Percentiles rank a stretch among this genome's conserved stretches.
These are phyloP conservation scores for Dillenia suffruticosa DNA, from an alignment of 164 flowering plant species.

Conservation along the genomic window DNA sequence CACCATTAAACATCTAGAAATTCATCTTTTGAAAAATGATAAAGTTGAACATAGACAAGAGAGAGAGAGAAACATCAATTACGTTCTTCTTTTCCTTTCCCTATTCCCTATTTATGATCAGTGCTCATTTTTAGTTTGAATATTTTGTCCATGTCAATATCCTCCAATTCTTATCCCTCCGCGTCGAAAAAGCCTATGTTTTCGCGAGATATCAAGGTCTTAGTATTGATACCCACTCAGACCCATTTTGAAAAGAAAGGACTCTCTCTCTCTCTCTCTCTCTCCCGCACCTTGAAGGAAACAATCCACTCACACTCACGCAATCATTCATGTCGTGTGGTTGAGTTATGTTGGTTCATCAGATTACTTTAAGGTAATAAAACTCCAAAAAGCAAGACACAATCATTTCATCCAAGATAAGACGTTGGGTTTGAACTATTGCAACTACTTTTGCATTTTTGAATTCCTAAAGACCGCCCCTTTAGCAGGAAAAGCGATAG, in stretches of 20 bases:
- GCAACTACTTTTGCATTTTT: constrained; percentile 5
- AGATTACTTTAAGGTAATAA: constrained; percentile 2
- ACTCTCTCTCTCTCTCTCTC: constrained; percentile 1
- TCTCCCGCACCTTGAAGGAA: constrained; percentile 5
- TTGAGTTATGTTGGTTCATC: constrained; percentile 11
- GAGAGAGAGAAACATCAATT: no score
- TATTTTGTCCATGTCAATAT: no score
- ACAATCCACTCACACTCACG: constrained; percentile 4
- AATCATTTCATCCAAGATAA: constrained; percentile 14
- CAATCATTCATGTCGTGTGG: constrained; percentile 12
- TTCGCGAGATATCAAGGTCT: neutral
- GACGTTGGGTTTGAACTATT: constrained; percentile 13
- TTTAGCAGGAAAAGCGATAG: constrained; percentile 3
- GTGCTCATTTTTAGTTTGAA: no score
- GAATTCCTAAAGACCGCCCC: constrained; percentile 6
- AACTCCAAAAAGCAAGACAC: constrained; percentile 17
- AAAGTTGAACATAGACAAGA: no score
- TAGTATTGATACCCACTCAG: constrained; percentile 1
- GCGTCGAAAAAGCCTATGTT: neutral
- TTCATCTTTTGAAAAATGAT: no score
- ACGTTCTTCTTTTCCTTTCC: no score
- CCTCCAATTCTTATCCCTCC: neutral
- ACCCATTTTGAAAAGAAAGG: neutral
- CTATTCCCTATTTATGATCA: no score
- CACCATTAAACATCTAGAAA: no score